A percentile compares a stretch with the other conserved stretches of the same genome.
Evolutionary conservation across 768 basidiomycete species (phyloP).

Genomic region (Boletus tylopilopsis): DNA sequence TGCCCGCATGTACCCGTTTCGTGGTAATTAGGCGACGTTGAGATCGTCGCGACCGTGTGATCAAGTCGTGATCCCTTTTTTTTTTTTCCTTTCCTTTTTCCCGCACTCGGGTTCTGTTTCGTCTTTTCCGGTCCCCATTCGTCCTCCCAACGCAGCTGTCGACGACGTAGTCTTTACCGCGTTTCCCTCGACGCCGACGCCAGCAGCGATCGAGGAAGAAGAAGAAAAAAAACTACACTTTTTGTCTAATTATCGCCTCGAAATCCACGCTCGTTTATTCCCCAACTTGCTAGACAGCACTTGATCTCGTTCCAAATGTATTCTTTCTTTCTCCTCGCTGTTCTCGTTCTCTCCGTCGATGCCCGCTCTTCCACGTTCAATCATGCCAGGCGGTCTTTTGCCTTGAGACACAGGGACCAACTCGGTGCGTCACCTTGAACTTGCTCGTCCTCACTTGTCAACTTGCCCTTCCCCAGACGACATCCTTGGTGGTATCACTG

Average conservation of each 20-base stretch:
- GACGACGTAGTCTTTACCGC: not conserved
- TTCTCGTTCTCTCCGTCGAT: conserved; percentile 23
- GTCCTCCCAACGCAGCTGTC: too few species aligned
- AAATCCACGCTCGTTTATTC: conserved; percentile 37
- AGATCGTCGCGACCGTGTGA: too few species aligned
- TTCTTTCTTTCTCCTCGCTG: conserved; percentile 26
- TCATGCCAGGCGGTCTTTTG: conserved; percentile 33
- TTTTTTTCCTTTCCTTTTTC: too few species aligned
- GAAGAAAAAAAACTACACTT: not conserved
- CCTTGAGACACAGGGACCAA: conserved; percentile 21
- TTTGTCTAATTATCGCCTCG: not conserved
- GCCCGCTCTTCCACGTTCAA: conserved; percentile 43
- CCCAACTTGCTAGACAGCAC: conserved; percentile 29
- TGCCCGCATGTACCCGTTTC: too few species aligned
- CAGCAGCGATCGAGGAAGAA: too few species aligned
- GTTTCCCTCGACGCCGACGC: conserved; percentile 13
- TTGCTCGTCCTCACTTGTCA: not conserved
- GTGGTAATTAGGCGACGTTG: too few species aligned
- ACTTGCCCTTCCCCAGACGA: conserved; percentile 2
- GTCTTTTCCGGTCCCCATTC: too few species aligned
- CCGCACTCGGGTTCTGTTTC: too few species aligned
- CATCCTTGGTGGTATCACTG: not conserved
- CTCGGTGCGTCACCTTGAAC: conserved; percentile 6
- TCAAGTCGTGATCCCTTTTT: too few species aligned
- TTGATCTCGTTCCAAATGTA: conserved; percentile 34